Conservation (phyloP, 2,329 filamentous ascomycete species). For the Nigrospora oryzae region DNA sequence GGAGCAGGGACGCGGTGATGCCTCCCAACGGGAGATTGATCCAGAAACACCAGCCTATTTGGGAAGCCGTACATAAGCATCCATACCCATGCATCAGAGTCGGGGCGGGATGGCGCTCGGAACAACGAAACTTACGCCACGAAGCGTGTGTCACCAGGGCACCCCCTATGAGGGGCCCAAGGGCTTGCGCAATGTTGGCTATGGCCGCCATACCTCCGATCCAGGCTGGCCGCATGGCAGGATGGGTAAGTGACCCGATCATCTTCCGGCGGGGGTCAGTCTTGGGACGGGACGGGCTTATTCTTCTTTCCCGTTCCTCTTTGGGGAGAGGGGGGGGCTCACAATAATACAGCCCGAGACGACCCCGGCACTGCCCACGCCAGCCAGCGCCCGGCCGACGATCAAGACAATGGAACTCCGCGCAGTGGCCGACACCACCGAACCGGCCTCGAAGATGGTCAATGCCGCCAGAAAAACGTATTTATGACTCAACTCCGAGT, state of each 20-base stretch:
- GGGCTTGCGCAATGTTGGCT: too few species aligned
- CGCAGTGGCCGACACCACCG: constrained; percentile 23
- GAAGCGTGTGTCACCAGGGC: too few species aligned
- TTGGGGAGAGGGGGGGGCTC: background rate
- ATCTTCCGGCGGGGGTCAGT: background rate
- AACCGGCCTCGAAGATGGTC: constrained; percentile 24
- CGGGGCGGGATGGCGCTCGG: too few species aligned
- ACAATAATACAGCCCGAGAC: constrained; percentile 18
- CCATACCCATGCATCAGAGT: too few species aligned
- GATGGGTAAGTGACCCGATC: background rate
- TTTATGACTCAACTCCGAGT: background rate
- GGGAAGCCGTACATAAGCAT: background rate
- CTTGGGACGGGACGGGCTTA: background rate
- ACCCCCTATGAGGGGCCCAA: too few species aligned
- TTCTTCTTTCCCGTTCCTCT: too few species aligned
- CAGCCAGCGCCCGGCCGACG: constrained; percentile 17
- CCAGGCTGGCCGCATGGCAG: background rate
- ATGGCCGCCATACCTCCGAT: background rate
- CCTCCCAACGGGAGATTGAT: background rate
- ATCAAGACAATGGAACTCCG: constrained; percentile 16
- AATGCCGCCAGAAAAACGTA: constrained; percentile 6
- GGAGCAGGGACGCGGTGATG: background rate
- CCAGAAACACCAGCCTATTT: background rate
- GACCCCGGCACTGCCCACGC: constrained; percentile 24
- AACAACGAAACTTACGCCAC: too few species aligned